phyloP scores from a whole-genome alignment of 352 stramenopile genomes.

The Pythium angustatum region DNA sequence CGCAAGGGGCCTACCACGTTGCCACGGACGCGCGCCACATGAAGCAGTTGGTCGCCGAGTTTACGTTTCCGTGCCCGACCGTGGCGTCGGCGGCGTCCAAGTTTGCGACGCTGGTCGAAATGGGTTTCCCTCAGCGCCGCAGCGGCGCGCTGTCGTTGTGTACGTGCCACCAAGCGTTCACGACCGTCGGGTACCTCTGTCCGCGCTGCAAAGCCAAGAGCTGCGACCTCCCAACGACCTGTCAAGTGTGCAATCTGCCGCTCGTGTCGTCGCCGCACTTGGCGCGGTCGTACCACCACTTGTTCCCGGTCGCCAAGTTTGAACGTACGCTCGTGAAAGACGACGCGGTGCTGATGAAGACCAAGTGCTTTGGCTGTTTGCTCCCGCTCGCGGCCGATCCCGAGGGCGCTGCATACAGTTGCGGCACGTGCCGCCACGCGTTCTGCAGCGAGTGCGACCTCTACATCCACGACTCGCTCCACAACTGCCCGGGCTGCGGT shows the following conservation, averaged over 20 bases:
- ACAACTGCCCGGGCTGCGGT: slow-evolving; percentile 97
- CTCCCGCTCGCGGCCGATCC: slow-evolving; percentile 50
- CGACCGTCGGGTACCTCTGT: slow-evolving; percentile 92
- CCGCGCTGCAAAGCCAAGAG: slow-evolving; percentile 94
- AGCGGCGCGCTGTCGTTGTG: slow-evolving; percentile 80
- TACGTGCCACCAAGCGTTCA: slow-evolving; percentile 86
- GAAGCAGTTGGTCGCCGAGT: slow-evolving; percentile 90
- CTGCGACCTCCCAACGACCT: slow-evolving; percentile 95
- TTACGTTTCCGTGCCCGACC: slow-evolving; percentile 93
- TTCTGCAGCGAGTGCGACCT: slow-evolving; percentile 98
- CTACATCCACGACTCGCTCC: slow-evolving; percentile 97
- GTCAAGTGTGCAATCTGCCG: slow-evolving; percentile 95
- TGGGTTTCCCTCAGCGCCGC: slow-evolving; percentile 81
- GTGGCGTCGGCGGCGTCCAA: slow-evolving; percentile 63
- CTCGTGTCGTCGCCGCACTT: slow-evolving; percentile 97
- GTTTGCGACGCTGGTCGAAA: slow-evolving; percentile 82
- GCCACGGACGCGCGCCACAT: slow-evolving; percentile 93
- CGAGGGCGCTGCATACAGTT: slow-evolving; percentile 72
- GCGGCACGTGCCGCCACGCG: slow-evolving; percentile 86
- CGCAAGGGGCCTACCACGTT: slow-evolving; percentile 93
- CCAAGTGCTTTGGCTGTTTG: slow-evolving; percentile 77
- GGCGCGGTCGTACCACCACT: slow-evolving; percentile 97
- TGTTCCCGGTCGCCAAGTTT: slow-evolving; percentile 97
- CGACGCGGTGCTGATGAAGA: slow-evolving; percentile 27
- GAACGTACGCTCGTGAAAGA: slow-evolving; percentile 54